Conservation (phyloP, 345 rosid genomes). For the Eutrema yunnanense region DNA sequence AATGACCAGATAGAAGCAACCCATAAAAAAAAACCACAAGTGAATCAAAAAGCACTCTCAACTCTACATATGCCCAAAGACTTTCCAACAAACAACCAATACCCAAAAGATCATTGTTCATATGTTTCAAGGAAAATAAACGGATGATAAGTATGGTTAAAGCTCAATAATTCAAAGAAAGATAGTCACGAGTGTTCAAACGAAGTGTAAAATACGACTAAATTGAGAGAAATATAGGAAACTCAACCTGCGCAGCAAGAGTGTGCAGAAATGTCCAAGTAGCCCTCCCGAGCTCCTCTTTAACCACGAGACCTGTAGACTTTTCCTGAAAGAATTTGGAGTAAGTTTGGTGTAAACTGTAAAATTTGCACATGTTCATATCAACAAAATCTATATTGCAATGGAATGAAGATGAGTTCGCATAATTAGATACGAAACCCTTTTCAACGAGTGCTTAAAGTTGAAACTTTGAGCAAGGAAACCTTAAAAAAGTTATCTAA, state of each 20-base stretch:
- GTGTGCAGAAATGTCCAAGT: conserved; percentile 98
- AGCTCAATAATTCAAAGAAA: neutral
- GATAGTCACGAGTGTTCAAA: neutral
- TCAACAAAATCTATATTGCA: neutral
- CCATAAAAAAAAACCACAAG: neutral
- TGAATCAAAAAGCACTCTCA: neutral
- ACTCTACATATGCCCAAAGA: neutral
- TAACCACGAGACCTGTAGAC: conserved; percentile 66
- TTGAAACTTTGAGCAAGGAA: neutral
- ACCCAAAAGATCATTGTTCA: neutral
- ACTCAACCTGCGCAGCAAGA: conserved; percentile 81
- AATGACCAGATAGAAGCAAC: neutral
- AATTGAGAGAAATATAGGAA: neutral
- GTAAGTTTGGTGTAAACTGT: neutral
- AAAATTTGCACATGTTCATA: neutral
- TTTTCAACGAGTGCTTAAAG: neutral
- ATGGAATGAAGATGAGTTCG: neutral
- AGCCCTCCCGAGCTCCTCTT: conserved; percentile 89
- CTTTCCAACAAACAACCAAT: too few species aligned
- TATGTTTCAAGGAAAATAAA: neutral
- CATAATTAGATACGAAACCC: neutral
- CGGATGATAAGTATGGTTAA: neutral
- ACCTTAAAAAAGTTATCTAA: neutral
- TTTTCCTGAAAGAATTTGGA: conserved; percentile 35
- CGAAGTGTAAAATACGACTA: neutral